Conservation (phyloP, 306 rosid species). For the Malus fusca region DNA sequence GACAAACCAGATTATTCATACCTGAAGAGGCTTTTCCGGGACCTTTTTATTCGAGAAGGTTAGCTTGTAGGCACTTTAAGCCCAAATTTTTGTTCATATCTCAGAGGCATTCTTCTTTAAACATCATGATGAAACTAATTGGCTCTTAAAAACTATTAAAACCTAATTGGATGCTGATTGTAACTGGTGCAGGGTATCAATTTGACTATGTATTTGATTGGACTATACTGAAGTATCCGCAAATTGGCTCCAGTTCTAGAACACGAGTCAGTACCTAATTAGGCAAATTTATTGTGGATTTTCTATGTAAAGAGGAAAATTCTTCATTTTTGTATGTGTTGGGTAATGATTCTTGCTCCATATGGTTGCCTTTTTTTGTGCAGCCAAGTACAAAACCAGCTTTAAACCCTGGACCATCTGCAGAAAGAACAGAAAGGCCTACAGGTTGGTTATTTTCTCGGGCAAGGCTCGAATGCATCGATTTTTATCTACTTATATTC, state of each 20-base stretch:
- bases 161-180: background rate
- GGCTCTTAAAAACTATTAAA: background rate
- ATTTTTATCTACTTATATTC: background rate
- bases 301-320: conserved; percentile 6
- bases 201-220: conserved; percentile 97
- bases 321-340: conserved; percentile 7
- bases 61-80: conserved; percentile 8
- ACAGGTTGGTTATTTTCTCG: conserved; percentile 48
- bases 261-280: conserved; percentile 47
- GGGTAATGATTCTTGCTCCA: conserved; percentile 12
- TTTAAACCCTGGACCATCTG: conserved; percentile 56
- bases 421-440: conserved; percentile 61
- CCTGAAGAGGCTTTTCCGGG: conserved; percentile 89
- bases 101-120: background rate
- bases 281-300: background rate
- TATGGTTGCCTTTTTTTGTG: conserved; percentile 14
- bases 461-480: conserved; percentile 16
- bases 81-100: background rate
- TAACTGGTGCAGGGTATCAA: conserved; percentile 64
- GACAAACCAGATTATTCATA: conserved; percentile 97
- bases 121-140: conserved; percentile 7
- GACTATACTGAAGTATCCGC: conserved; percentile 92
- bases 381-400: conserved; percentile 75
- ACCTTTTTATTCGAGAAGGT: conserved; percentile 97
- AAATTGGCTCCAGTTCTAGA: conserved; percentile 88